Percentiles rank a stretch among this genome's conserved stretches.
Conservation (phyloP, 176 grass and related monocot genomes). For the Oryza longistaminata region DNA sequence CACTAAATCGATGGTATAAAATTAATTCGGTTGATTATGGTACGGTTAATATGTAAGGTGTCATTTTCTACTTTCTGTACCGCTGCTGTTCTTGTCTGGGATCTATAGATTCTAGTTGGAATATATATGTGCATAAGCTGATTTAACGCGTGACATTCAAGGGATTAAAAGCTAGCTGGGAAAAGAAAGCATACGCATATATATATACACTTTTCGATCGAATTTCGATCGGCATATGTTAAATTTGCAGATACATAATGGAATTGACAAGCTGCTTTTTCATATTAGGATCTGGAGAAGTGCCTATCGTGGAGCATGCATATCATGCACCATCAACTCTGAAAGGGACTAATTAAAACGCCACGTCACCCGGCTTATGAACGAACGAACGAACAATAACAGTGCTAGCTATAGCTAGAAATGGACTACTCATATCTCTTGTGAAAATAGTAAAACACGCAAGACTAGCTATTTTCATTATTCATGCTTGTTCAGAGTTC, state of each 20-base stretch:
- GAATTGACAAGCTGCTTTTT: conserved; percentile 30
- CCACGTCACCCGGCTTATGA: neutral
- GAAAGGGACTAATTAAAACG: conserved; percentile 14
- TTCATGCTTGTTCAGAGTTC: neutral
- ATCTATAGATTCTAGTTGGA: neutral
- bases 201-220: neutral
- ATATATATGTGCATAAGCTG: neutral
- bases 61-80: neutral
- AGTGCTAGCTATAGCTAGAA: neutral
- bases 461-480: too few species aligned
- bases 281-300: conserved; percentile 24
- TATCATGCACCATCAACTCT: conserved; percentile 31
- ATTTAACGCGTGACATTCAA: conserved; percentile 12
- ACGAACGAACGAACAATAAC: neutral
- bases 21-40: neutral
- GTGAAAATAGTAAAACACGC: neutral
- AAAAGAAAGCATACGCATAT: neutral
- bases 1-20: too few species aligned
- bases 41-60: neutral
- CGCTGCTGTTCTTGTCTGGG: neutral
- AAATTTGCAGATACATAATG: neutral
- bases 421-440: neutral
- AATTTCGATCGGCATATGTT: neutral
- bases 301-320: conserved; percentile 36
- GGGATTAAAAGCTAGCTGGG: neutral